Conservation (phyloP, 139 green algal genomes). For the Volvox reticuliferus region DNA sequence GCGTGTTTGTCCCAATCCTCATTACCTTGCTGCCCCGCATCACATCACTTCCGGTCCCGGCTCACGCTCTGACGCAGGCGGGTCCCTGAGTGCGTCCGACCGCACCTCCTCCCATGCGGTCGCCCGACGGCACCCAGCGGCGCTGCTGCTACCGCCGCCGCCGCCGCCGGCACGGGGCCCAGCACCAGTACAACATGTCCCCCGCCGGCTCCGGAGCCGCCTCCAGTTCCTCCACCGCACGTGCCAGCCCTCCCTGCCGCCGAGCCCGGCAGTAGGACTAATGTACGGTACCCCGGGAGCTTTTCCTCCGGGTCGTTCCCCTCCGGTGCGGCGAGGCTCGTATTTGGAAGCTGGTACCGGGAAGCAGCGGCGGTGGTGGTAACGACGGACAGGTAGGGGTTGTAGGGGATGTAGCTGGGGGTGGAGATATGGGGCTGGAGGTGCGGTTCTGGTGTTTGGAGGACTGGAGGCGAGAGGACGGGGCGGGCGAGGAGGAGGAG, state of each 20-base stretch:
- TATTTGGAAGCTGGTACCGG: conserved; percentile 22
- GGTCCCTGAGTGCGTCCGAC: background rate
- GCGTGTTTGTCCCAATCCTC: too few species aligned
- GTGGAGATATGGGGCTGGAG: background rate
- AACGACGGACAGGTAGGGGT: background rate
- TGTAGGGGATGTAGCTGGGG: background rate
- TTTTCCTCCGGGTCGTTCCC: background rate
- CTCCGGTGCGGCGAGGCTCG: background rate
- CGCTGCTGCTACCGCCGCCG: background rate
- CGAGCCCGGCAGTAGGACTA: background rate
- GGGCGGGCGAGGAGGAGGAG: too few species aligned
- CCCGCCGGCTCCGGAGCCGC: background rate
- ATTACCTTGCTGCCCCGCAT: too few species aligned
- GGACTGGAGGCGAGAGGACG: too few species aligned
- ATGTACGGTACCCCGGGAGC: background rate
- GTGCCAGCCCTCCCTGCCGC: background rate
- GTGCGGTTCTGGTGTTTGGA: too few species aligned
- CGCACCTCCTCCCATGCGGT: conserved; percentile 15
- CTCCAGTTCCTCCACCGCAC: conserved; percentile 14
- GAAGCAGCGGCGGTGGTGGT: background rate
- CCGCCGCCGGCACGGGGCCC: background rate
- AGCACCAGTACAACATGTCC: background rate
- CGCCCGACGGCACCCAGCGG: background rate
- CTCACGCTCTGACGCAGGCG: too few species aligned
- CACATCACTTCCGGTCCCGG: too few species aligned